Percentiles rank a stretch among this genome's conserved stretches.
Conservation (phyloP, 176 grass and related monocot species). For the Phragmites australis region DNA sequence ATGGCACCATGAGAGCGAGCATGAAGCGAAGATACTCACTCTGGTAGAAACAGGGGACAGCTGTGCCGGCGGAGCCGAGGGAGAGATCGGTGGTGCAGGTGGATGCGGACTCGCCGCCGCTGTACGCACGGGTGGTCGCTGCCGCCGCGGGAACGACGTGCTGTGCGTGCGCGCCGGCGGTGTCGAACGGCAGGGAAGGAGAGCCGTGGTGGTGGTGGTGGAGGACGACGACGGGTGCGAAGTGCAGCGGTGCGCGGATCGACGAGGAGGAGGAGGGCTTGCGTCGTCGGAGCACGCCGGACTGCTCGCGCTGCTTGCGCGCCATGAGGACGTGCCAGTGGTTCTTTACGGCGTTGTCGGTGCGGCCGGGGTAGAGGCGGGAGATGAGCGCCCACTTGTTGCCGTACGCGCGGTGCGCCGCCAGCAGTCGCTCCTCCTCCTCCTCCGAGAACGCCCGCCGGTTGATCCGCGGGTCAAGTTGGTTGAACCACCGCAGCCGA, state of each 20-base stretch:
- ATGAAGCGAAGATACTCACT: conserved; percentile 21
- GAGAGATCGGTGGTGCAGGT: conserved; percentile 88
- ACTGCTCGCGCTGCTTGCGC: conserved; percentile 68
- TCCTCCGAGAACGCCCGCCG: conserved; percentile 66
- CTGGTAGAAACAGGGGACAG: conserved; percentile 45
- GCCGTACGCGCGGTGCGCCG: conserved; percentile 73
- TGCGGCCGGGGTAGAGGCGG: conserved; percentile 76
- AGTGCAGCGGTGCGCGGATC: not conserved
- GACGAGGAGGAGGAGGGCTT: conserved; percentile 38
- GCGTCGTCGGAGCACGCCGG: conserved; percentile 66
- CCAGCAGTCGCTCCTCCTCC: conserved; percentile 78
- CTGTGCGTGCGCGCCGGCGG: not conserved
- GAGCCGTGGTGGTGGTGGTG: conserved; percentile 28
- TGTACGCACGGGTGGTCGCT: conserved; percentile 31
- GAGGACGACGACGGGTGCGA: not conserved
- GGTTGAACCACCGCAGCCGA: conserved; percentile 91
- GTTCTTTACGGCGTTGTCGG: conserved; percentile 96
- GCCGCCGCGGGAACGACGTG: not conserved
- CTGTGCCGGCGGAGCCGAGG: conserved; percentile 50
- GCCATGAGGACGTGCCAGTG: conserved; percentile 97
- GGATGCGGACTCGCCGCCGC: conserved; percentile 67
- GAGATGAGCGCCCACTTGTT: conserved; percentile 96
- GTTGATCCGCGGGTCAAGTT: conserved; percentile 88
- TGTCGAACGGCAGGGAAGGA: not conserved
- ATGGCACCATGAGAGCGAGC: not conserved